phyloP scores from a whole-genome alignment of 2,329 filamentous ascomycete genomes.

The Talaromyces sp. region DNA sequence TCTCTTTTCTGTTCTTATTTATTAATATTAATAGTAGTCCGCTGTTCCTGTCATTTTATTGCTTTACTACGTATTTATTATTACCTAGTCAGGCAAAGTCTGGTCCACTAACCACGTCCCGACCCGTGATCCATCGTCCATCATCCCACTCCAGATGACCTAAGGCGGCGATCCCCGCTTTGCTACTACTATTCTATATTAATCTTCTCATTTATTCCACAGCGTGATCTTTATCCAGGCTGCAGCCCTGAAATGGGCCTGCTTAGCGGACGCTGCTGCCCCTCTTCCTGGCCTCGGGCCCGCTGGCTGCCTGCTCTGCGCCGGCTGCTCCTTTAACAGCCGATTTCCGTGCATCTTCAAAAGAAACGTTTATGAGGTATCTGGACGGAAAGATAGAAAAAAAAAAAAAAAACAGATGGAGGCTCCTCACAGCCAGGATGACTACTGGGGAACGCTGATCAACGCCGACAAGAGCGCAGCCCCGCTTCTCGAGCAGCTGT shows the following conservation, averaged over 20 bases:
- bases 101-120: background rate
- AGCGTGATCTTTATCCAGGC: background rate
- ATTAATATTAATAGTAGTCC: background rate
- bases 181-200: too few species aligned
- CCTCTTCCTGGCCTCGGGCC: background rate
- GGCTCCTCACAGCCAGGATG: slow-evolving; percentile 17
- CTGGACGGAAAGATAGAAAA: background rate
- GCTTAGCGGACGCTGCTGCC: background rate
- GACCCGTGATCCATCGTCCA: background rate
- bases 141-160: background rate
- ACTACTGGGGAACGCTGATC: slow-evolving; percentile 59
- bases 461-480: slow-evolving; percentile 62
- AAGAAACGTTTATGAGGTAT: background rate
- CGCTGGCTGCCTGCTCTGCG: background rate
- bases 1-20: background rate
- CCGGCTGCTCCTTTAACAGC: background rate
- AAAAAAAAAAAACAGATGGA: slow-evolving; percentile 19
- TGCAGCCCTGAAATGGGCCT: background rate
- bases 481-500: slow-evolving; percentile 59
- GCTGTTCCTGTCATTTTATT: background rate
- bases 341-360: background rate
- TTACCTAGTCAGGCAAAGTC: background rate
- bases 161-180: too few species aligned
- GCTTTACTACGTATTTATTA: background rate
- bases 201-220: too few species aligned